A percentile compares a stretch with the other conserved stretches of the same genome.
Conservation (phyloP, 441 rosid species). For the Erysimum cheiri region DNA sequence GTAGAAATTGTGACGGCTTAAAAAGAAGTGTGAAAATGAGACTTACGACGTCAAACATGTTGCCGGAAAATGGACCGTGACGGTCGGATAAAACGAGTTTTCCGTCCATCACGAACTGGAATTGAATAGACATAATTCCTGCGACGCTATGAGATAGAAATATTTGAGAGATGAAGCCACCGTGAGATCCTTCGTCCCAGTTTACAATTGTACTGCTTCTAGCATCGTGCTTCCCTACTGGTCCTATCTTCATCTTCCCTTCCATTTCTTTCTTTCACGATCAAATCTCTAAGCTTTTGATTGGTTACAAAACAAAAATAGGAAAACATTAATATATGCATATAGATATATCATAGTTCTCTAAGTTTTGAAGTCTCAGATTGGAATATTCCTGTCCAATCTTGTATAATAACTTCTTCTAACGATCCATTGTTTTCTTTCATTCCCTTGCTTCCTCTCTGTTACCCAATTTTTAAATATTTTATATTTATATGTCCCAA, state of each 20-base stretch:
- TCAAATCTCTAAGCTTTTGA: slow-evolving; percentile 4
- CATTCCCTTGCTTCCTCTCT: not conserved
- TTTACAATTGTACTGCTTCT: slow-evolving; percentile 41
- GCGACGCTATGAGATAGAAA: slow-evolving; percentile 31
- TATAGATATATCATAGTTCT: not conserved
- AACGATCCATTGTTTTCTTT: not conserved
- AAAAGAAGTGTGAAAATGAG: not conserved
- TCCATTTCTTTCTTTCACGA: slow-evolving; percentile 9
- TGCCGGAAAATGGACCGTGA: slow-evolving; percentile 40
- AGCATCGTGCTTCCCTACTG: slow-evolving; percentile 42
- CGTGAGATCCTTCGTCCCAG: slow-evolving; percentile 43
- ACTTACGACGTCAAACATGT: slow-evolving; percentile 44
- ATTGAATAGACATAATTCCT: slow-evolving; percentile 41
- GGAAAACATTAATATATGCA: not conserved
- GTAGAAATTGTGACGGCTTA: not conserved
- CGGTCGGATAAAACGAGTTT: slow-evolving; percentile 38
- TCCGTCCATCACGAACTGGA: slow-evolving; percentile 32
- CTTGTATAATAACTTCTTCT: not conserved
- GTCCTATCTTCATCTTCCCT: slow-evolving; percentile 41
- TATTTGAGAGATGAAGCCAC: slow-evolving; percentile 40
- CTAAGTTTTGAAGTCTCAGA: slow-evolving; percentile 15
- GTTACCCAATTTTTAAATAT: not conserved
- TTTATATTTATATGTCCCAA: not conserved
- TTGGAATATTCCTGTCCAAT: slow-evolving; percentile 10
- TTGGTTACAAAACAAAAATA: not conserved